These are phyloP conservation scores for Termitomyces sp. DNA, from an alignment of 1,284 basidiomycete genomes.

Conservation along the genomic window DNA sequence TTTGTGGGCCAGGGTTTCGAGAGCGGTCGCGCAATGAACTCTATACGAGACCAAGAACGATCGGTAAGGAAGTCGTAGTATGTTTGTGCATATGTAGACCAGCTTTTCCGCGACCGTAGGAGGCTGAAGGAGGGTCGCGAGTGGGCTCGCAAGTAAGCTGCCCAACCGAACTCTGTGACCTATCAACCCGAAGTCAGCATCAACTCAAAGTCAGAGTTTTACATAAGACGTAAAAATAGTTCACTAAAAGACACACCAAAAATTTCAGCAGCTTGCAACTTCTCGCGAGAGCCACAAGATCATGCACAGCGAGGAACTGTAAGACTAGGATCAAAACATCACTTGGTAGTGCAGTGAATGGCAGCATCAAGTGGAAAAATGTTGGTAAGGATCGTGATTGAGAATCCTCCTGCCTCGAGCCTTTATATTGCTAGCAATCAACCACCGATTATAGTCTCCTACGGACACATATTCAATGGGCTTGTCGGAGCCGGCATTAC, in stretches of 20 bases:
- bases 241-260: constrained; percentile 38
- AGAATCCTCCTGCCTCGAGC: background rate
- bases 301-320: constrained; percentile 39
- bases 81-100: constrained; percentile 43
- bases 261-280: constrained; percentile 42
- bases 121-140: constrained; percentile 53
- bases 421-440: constrained; percentile 2
- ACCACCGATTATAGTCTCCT: background rate
- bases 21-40: constrained; percentile 64
- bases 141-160: constrained; percentile 42
- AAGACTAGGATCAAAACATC: constrained; percentile 59
- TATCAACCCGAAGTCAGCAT: constrained; percentile 25
- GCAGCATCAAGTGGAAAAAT: constrained; percentile 15
- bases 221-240: background rate
- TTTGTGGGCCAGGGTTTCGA: constrained; percentile 58
- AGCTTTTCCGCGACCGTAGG: constrained; percentile 37
- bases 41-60: constrained; percentile 44
- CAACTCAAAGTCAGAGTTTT: constrained; percentile 5
- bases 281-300: constrained; percentile 42
- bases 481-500: background rate
- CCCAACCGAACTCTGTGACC: constrained; percentile 63
- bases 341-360: constrained; percentile 39
- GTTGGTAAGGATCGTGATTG: background rate
- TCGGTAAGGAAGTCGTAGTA: constrained; percentile 54
- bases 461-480: background rate